These are phyloP conservation scores for Tilletiopsis washingtonensis DNA, from an alignment of 1,284 basidiomycete species.

Conservation along the genomic window DNA sequence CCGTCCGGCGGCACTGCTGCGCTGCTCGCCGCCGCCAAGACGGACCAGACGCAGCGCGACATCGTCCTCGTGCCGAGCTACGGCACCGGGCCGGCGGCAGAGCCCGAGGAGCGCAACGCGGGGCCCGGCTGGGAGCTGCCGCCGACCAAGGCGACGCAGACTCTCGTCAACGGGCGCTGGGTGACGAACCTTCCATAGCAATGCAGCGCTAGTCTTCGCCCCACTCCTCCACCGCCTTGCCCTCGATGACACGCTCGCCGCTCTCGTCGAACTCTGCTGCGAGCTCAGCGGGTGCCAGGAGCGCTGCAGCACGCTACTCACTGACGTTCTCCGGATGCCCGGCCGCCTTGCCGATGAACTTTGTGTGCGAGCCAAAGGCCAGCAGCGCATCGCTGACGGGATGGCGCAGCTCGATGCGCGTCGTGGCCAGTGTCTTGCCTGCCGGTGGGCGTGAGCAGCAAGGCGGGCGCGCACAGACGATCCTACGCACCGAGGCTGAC, in stretches of 20 bases:
- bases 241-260: conserved; percentile 64
- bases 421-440: conserved; percentile 40
- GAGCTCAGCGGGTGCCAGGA: background rate
- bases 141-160: conserved; percentile 33
- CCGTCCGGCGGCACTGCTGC: conserved; percentile 5
- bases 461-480: background rate
- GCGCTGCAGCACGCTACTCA: background rate
- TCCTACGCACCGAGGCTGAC: conserved; percentile 21
- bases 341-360: conserved; percentile 71
- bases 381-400: conserved; percentile 25
- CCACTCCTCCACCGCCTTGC: conserved; percentile 45
- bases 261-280: conserved; percentile 59
- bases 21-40: conserved; percentile 1
- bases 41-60: conserved; percentile 5
- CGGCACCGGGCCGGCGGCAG: conserved; percentile 31
- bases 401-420: conserved; percentile 37
- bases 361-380: conserved; percentile 58
- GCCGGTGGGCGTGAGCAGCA: background rate
- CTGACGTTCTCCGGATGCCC: conserved; percentile 66
- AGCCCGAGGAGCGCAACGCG: conserved; percentile 19
- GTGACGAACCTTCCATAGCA: conserved; percentile 12
- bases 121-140: conserved; percentile 42
- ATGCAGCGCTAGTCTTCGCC: conserved; percentile 3
- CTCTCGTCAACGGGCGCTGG: conserved; percentile 36
- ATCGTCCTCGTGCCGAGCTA: conserved; percentile 39